Base-by-base conservation (phyloP, 164 flowering plant genomes). In the Tetrastigma voinierianum region DNA sequence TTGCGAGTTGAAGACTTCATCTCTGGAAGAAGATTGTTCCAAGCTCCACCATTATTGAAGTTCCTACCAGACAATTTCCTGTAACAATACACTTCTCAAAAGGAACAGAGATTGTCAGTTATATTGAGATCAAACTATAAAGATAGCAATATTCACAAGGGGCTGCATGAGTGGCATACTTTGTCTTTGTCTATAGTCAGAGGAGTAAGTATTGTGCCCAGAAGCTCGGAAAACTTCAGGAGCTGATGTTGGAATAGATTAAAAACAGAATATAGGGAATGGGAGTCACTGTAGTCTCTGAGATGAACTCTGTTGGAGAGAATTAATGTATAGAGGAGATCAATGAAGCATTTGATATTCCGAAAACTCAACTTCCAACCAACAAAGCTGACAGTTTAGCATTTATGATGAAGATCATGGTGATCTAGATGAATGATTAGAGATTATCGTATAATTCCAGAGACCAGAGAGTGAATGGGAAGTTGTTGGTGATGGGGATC, bases 151-250 rank as follows among this genome's bases (percentile, higher is more conserved):
- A 96, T 96, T 68, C 97, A 96, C 83, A 93, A 82, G 78, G 85
- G 77, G 72, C 78, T 93, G 75, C 99, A 85, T 79, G 46, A 98
- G 98, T 51, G 97, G 98, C 62, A 88, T 96, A 74, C 91, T 96
- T n/a, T 69, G 96, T 96, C 17, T 96, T 93, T 71, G 90, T 93
- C 64, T 93, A 98, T 43, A 97, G 99, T 65, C 99, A 92, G 78
- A 87, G 96, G 78, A 83, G 97, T 96, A 23, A 96, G 43, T 77
- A 79, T 75, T 96, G 64, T 93, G 99, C n/a, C 65, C 63, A 43
- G 64, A 93, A 83, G 77, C 75, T 96, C 88, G 93, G 10, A 83
- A 78, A 75, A 91, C 88, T 70, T 93, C 96, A 45, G 61, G 78
- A 89, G 67, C 66, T 83, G 59, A 59, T 56, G 19, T 47, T 43